Base-by-base conservation (phyloP, 2,329 filamentous ascomycete species). In the Penicillium sp. region DNA sequence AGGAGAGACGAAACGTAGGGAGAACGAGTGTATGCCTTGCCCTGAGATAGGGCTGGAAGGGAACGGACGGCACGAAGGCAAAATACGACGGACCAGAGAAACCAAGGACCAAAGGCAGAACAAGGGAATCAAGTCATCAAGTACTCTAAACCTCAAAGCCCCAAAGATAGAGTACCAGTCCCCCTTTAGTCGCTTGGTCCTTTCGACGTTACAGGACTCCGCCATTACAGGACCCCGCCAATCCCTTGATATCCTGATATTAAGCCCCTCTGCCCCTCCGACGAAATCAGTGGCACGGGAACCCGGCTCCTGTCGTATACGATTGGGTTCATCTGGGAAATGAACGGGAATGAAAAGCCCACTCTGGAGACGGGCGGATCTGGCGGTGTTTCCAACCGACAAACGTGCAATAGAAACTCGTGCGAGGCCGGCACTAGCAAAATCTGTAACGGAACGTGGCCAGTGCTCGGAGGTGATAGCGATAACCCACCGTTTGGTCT, bases 231-330 rank as follows among this genome's bases (percentile, higher is more conserved):
- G 51, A 53, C 25, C 42, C 20, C 50, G 41, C 59, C 57, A 62
- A 62, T 61, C 57, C 52, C 55, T 62, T 51, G 52, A 45, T 31
- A 44, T 42, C 13, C 9, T 39, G 51, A 58, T 57, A 56, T 60
- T 51, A 53, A 46, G 40, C 33, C 44, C 46, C 47, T 49, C 46
- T 33, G 31, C 39, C 24, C 33, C 30, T 48, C 35, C 25, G 20
- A 40, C 36, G 31, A 27, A 20, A 14, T 28, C 22, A 46, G 20
- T 44, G 27, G 24, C 24, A 41, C 47, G 39, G 16, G 43, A 44
- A 31, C 33, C 28, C 41, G 28, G 27, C 39, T 14, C 22, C 44
- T 38, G 6, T 9, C 47, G 11, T 33, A 8, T 24, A 33, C 42
- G 41, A 53, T 48, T 55, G 44, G 50, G 43, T 44, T 55, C 22